Percentiles rank a stretch among this genome's conserved stretches.
phyloP scores from a whole-genome alignment of 257 asterid genomes.

The Solanum bukasovii region DNA sequence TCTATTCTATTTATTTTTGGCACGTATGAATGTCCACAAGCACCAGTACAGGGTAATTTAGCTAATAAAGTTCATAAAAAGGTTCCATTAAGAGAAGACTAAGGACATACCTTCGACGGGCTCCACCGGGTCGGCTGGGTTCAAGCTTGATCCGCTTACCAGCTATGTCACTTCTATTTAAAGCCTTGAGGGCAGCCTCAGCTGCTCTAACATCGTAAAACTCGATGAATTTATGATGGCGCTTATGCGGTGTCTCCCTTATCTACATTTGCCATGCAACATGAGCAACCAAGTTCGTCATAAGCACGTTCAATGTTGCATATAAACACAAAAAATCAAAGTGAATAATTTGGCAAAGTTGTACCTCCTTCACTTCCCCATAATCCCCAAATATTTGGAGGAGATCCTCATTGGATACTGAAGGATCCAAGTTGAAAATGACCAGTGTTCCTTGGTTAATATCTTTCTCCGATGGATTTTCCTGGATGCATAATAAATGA shows the following conservation, averaged over 20 bases:
- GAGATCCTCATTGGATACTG: constrained; percentile 88
- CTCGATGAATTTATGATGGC: constrained; percentile 95
- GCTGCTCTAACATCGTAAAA: constrained; percentile 90
- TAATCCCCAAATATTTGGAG: constrained; percentile 88
- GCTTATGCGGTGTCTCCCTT: constrained; percentile 91
- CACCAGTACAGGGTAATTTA: not conserved
- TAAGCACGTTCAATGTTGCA: not conserved
- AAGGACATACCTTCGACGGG: constrained; percentile 68
- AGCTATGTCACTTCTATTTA: constrained; percentile 81
- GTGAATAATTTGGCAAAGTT: not conserved
- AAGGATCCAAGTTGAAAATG: constrained; percentile 89
- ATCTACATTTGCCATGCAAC: constrained; percentile 34
- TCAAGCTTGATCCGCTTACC: constrained; percentile 94
- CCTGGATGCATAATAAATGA: constrained; percentile 37
- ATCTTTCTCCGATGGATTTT: constrained; percentile 94
- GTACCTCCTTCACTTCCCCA: constrained; percentile 98
- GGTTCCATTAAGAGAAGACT: not conserved
- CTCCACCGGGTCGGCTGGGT: constrained; percentile 96
- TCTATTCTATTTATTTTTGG: not conserved
- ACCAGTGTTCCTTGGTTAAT: constrained; percentile 95
- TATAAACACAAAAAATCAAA: not conserved
- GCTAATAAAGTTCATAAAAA: not conserved
- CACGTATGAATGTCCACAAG: not conserved
- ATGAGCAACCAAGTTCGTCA: not conserved
- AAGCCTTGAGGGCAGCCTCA: constrained; percentile 92